A percentile compares a stretch with the other conserved stretches of the same genome.
These are phyloP conservation scores for Acer campestre DNA, from an alignment of 345 rosid species.

Conservation along the genomic window DNA sequence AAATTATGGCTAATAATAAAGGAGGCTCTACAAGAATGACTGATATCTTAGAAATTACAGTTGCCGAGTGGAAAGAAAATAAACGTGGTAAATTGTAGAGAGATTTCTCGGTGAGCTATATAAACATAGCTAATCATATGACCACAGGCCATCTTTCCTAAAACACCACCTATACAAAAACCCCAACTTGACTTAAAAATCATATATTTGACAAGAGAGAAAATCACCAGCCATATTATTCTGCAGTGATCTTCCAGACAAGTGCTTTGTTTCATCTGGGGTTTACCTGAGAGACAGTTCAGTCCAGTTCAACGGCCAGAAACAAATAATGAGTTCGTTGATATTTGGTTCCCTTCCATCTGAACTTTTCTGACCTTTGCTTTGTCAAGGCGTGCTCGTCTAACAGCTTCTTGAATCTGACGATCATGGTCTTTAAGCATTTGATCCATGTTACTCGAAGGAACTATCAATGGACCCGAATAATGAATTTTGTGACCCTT, in stretches of 20 bases:
- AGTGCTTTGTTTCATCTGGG: constrained; percentile 19
- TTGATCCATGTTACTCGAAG: constrained; percentile 91
- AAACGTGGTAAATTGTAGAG: constrained; percentile 27
- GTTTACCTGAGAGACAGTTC: constrained; percentile 10
- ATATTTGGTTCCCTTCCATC: constrained; percentile 58
- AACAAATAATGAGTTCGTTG: constrained; percentile 66
- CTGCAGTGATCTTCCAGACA: constrained; percentile 24
- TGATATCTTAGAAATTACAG: constrained; percentile 21
- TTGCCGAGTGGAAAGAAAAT: constrained; percentile 28
- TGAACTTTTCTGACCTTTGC: constrained; percentile 77
- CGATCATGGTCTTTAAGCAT: constrained; percentile 97
- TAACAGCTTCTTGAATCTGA: constrained; percentile 90
- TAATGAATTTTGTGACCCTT: constrained; percentile 92
- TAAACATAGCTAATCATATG: constrained; percentile 26
- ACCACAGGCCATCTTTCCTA: constrained; percentile 31
- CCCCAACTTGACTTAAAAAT: constrained; percentile 17
- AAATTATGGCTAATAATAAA: constrained; percentile 22
- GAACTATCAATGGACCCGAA: constrained; percentile 88
- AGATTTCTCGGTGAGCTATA: constrained; percentile 29
- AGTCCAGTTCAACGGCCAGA: constrained; percentile 64
- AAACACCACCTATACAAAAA: constrained; percentile 45
- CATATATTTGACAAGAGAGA: constrained; percentile 27
- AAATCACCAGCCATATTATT: constrained; percentile 25
- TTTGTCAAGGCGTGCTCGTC: constrained; percentile 86
- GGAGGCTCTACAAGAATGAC: constrained; percentile 37